Evolutionary conservation across 192 early-diverging fungal species (phyloP), one percentile per base, ranked within the genome.

Genomic region (Rhizophagus clarus): DNA sequence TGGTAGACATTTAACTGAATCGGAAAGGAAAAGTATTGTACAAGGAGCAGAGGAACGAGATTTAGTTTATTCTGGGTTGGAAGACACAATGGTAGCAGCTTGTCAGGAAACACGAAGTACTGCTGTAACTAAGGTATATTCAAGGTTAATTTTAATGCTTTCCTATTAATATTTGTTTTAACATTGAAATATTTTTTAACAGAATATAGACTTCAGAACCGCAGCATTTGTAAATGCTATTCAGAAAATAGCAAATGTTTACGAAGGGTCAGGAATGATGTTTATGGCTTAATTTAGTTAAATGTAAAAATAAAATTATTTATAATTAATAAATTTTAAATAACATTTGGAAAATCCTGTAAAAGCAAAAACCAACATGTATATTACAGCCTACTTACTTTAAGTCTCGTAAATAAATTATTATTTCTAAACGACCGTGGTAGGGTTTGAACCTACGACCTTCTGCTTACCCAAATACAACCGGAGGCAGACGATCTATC

Each of bases 51-150:
- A 95, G 81, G 94, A 95, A 84, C 89, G 90, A 29, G 94, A 95
- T 85, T 88, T 95, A 9, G 91, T 95, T 20, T 95, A 94, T 88
- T 94, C 93, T 61, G 94, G 94, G 49, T 83, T 95, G 22, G 94
- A 95, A 68, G 94, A 95, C 80, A 94, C 94, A n/a, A 94, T 95
- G 93, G 91, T 94, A 66, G 87, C 86, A 76, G 94, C 94, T 14
- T 94, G 92, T 80, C 84, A 87, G 37, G 93, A 94, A 86, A 94
- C 94, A 6, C 87, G 89, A 75, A 84, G 86, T 69, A 95, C 93
- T 8, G 92, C 94, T 37, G 83, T 85, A 24, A 26, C 79, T 66
- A 85, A 91, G 83, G 86, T 67, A 31, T 67, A 29, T 32, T 17
- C 17, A 56, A 56, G n/a, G 17, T 22, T 56, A 56, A 56, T 0